Percentiles rank a stretch among this genome's conserved stretches.
Conservation (phyloP, 139 green algal species). For the Pedinophyceae sp. region DNA sequence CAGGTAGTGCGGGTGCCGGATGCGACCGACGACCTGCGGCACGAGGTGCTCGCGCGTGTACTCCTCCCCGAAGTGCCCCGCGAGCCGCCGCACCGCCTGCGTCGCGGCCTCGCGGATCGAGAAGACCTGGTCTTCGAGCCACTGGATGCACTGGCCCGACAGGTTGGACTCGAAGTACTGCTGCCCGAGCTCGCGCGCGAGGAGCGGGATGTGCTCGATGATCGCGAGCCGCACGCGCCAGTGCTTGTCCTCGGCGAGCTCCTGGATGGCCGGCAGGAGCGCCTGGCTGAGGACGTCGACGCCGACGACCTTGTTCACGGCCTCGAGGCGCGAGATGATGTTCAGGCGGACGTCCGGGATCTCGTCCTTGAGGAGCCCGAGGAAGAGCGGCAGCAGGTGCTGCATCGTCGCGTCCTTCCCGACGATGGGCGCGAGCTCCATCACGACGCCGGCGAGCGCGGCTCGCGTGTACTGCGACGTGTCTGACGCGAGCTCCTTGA, state of each 20-base stretch:
- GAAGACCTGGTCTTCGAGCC: conserved; percentile 77
- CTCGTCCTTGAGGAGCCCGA: conserved; percentile 84
- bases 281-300: conserved; percentile 82
- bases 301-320: conserved; percentile 62
- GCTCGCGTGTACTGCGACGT: conserved; percentile 78
- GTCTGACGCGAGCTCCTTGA: conserved; percentile 71
- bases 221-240: conserved; percentile 97
- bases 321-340: conserved; percentile 95
- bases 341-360: conserved; percentile 92
- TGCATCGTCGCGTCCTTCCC: conserved; percentile 72
- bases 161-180: conserved; percentile 74
- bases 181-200: conserved; percentile 76
- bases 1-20: conserved; percentile 78
- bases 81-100: conserved; percentile 69
- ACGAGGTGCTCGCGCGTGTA: conserved; percentile 85
- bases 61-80: conserved; percentile 79
- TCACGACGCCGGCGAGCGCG: conserved; percentile 79
- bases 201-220: conserved; percentile 93
- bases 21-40: conserved; percentile 41
- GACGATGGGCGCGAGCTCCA: conserved; percentile 85
- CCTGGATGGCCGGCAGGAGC: conserved; percentile 89
- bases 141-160: conserved; percentile 82
- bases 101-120: conserved; percentile 83
- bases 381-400: conserved; percentile 85
- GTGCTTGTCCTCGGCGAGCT: conserved; percentile 93